These are phyloP conservation scores for Pseudogymnoascus sp. DNA, from an alignment of 2,329 filamentous ascomycete genomes.

Conservation along the genomic window DNA sequence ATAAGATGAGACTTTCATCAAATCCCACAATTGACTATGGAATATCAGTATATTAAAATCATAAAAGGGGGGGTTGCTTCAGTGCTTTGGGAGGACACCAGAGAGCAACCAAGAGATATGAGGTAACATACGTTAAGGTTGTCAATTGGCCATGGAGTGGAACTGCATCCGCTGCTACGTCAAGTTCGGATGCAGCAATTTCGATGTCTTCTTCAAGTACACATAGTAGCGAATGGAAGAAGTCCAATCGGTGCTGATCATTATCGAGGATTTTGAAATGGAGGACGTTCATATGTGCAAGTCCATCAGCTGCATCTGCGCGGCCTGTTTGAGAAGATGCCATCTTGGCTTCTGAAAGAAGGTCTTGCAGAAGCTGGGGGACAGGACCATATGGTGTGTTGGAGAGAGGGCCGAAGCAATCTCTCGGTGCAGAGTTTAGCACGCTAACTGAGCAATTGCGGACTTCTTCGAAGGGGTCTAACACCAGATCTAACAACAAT, in stretches of 20 bases:
- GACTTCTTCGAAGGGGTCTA: slow-evolving; percentile 92
- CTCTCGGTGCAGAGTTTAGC: slow-evolving; percentile 42
- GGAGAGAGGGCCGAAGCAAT: slow-evolving; percentile 17
- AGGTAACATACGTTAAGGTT: slow-evolving; percentile 48
- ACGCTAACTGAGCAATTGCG: slow-evolving; percentile 50
- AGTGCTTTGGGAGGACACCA: not conserved
- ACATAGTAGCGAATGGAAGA: slow-evolving; percentile 52
- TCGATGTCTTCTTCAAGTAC: slow-evolving; percentile 58
- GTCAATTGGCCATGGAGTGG: slow-evolving; percentile 66
- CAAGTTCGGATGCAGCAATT: slow-evolving; percentile 57
- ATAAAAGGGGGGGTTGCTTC: not conserved
- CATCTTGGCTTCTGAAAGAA: slow-evolving; percentile 46
- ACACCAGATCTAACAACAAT: slow-evolving; percentile 66
- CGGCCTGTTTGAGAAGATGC: slow-evolving; percentile 65
- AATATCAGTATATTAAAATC: not conserved
- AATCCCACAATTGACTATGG: slow-evolving; percentile 9
- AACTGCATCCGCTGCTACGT: slow-evolving; percentile 55
- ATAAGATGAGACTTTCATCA: not conserved
- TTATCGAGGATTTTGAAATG: slow-evolving; percentile 51
- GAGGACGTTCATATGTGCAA: slow-evolving; percentile 68
- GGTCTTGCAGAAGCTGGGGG: slow-evolving; percentile 35
- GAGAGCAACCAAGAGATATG: not conserved
- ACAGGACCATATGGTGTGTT: slow-evolving; percentile 14
- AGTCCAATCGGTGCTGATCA: slow-evolving; percentile 35
- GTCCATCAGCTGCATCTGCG: slow-evolving; percentile 87